Evolutionary conservation across 192 early-diverging fungal genomes (phyloP).

Genomic region (Geosiphon pyriformis): DNA sequence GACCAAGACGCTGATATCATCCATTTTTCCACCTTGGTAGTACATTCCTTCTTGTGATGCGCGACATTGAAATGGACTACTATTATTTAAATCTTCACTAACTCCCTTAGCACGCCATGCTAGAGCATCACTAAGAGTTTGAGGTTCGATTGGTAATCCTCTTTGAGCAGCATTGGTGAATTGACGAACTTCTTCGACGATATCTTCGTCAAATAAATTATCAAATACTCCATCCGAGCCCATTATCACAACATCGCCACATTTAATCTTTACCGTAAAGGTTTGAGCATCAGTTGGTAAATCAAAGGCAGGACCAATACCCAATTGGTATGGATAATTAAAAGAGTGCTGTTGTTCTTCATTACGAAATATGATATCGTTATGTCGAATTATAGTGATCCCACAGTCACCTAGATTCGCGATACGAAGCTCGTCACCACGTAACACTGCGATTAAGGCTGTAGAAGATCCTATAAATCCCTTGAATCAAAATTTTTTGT

Average conservation of each 20-base stretch:
- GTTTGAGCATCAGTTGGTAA: constrained; percentile 76
- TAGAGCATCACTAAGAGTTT: constrained; percentile 72
- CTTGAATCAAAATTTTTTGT: constrained; percentile 24
- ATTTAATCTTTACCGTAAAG: constrained; percentile 78
- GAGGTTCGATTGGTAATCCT: constrained; percentile 49
- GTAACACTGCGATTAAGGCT: constrained; percentile 78
- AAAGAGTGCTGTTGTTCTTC: constrained; percentile 99
- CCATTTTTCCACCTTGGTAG: constrained; percentile 91
- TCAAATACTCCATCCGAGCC: constrained; percentile 96
- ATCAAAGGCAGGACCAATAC: constrained; percentile 80
- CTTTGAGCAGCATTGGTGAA: not conserved
- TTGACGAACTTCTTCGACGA: constrained; percentile 75
- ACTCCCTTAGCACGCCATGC: constrained; percentile 69
- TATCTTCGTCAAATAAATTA: constrained; percentile 97
- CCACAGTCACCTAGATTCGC: constrained; percentile 96
- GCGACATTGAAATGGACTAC: constrained; percentile 86
- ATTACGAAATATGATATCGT: constrained; percentile 84
- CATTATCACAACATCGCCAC: constrained; percentile 89
- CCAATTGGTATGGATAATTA: constrained; percentile 96
- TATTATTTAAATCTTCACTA: constrained; percentile 71
- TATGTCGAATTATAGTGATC: constrained; percentile 78
- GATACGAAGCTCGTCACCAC: constrained; percentile 89
- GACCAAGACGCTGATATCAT: constrained; percentile 90
- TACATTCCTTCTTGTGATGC: constrained; percentile 93
- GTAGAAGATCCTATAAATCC: constrained; percentile 89